phyloP scores from a whole-genome alignment of 768 basidiomycete species.

The Boletus vermiculosoides region DNA sequence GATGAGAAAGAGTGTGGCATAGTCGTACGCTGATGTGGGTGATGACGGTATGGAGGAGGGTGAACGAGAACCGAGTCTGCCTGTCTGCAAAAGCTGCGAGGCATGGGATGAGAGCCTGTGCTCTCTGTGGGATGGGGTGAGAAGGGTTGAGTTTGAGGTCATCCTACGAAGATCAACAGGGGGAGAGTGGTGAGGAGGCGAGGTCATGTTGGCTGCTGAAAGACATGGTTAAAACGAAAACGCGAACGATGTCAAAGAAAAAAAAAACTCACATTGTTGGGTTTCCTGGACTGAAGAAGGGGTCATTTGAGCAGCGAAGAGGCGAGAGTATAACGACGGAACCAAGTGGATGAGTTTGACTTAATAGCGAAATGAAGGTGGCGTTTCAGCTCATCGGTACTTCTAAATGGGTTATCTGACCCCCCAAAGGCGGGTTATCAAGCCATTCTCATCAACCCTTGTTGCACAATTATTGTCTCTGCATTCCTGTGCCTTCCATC shows the following conservation, averaged over 20 bases:
- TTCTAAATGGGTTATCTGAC: slow-evolving; percentile 4
- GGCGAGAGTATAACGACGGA: slow-evolving; percentile 8
- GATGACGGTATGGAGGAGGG: slow-evolving; percentile 78
- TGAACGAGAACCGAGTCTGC: slow-evolving; percentile 58
- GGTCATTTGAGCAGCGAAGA: slow-evolving; percentile 14
- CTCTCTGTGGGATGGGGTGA: slow-evolving; percentile 40
- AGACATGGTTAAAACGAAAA: background rate
- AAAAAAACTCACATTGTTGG: slow-evolving; percentile 17
- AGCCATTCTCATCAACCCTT: background rate
- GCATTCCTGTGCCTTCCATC: slow-evolving; percentile 1
- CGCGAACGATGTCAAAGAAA: background rate
- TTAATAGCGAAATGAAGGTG: slow-evolving; percentile 23
- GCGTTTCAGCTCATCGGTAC: slow-evolving; percentile 8
- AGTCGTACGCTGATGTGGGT: slow-evolving; percentile 70
- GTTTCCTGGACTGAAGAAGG: slow-evolving; percentile 12
- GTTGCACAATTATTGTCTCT: background rate
- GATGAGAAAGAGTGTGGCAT: slow-evolving; percentile 7
- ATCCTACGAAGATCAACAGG: slow-evolving; percentile 55
- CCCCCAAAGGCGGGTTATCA: slow-evolving; percentile 7
- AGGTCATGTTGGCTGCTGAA: slow-evolving; percentile 17
- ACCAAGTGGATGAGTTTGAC: slow-evolving; percentile 12
- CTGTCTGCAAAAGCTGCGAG: slow-evolving; percentile 49
- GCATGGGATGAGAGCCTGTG: slow-evolving; percentile 41
- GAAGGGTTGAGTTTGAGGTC: slow-evolving; percentile 46
- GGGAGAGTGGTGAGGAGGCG: slow-evolving; percentile 29